Evolutionary conservation across 192 early-diverging fungal genomes (phyloP), one percentile per base, ranked within the genome.

Genomic region (Podila horticola): DNA sequence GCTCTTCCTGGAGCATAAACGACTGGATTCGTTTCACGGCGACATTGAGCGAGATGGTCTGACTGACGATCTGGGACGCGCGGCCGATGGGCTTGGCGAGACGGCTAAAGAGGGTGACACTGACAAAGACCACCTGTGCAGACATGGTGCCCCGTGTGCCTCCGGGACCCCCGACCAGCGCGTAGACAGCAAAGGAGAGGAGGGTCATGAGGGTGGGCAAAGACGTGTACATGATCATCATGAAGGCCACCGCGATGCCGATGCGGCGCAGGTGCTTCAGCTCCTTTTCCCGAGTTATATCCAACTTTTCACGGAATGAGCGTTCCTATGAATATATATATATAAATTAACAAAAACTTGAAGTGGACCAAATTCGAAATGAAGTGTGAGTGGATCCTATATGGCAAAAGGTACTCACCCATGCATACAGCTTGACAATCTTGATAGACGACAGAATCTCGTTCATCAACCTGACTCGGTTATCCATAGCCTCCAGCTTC

Each of bases 341-440:
- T n/a, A n/a, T n/a, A n/a, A n/a, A n/a, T n/a, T n/a, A n/a, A n/a
- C n/a, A n/a, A n/a, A n/a, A n/a, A n/a, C n/a, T n/a, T n/a, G n/a
- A n/a, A n/a, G 41, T 2, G 2, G 41, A 17, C 15, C 15, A 45
- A 15, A 45, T 4, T 45, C 11, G 15, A 45, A 15, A 17, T 12
- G 13, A 36, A 10, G 34, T 31, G 2, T 38, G 10, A 17, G 3
- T 17, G 15, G 13, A 45, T 45, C 11, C 11, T 2, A 45, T 0
- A 45, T 5, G 6, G 41, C 1, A 45, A 45, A 12, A 15, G 41
- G 15, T 45, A 55, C 52, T 55, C 24, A 55, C 76, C 76, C 76
- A 85, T 4, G 79, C 66, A 30, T 85, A 77, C 22, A 85, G 51
- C 66, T 85, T 85, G 24, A 85, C 81, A 31, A 82, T 69, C 29